phyloP scores from a whole-genome alignment of 441 rosid genomes.

The Populus hybrid region DNA sequence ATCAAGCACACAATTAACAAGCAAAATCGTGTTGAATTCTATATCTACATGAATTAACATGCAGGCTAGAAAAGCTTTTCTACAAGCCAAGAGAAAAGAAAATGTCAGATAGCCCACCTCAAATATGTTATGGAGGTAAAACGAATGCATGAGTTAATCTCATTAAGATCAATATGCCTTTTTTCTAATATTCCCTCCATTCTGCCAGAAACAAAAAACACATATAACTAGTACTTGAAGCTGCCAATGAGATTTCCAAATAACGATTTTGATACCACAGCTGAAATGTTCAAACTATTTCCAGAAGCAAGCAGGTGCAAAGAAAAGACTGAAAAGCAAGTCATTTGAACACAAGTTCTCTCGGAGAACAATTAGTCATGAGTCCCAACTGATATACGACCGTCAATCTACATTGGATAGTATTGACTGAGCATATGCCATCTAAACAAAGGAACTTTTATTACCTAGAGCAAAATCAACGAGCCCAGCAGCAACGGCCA shows the following conservation, averaged over 20 bases:
- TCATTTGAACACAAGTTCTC: not conserved
- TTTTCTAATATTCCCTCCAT: not conserved
- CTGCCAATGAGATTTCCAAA: not conserved
- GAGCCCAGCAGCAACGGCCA: constrained; percentile 78
- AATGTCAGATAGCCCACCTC: not conserved
- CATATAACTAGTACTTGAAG: not conserved
- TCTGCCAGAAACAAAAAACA: not conserved
- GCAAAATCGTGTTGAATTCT: not conserved
- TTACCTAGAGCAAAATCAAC: constrained; percentile 92
- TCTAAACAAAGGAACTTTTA: constrained; percentile 8
- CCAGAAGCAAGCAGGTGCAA: not conserved
- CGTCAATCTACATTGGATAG: not conserved
- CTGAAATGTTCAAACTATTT: not conserved
- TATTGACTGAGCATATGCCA: not conserved
- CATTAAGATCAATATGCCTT: not conserved
- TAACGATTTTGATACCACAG: not conserved
- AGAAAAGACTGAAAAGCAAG: not conserved
- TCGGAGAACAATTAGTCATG: not conserved
- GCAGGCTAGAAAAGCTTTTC: not conserved
- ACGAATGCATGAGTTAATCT: not conserved
- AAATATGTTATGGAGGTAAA: not conserved
- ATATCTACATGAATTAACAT: not conserved
- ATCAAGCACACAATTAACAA: not conserved
- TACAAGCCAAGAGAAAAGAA: not conserved
- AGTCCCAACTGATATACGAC: not conserved